Percentiles rank a stretch among this genome's conserved stretches.
These are phyloP conservation scores for Crataegus laevigata DNA, from an alignment of 306 rosid species.

Conservation along the genomic window DNA sequence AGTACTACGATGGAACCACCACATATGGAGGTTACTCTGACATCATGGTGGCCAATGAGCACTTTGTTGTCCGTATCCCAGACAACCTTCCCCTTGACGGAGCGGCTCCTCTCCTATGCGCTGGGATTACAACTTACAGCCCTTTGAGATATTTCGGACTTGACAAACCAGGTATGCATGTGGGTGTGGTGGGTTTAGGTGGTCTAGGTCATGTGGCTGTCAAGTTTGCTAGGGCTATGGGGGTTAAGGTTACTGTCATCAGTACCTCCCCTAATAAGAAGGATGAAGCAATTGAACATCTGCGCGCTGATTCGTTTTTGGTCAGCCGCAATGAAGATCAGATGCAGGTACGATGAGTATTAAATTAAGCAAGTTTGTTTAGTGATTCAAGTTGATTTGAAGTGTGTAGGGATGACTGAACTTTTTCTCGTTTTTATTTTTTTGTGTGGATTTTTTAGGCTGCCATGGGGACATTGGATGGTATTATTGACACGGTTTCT, in stretches of 20 bases:
- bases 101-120: constrained; percentile 1
- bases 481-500: constrained; percentile 39
- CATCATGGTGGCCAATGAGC: background rate
- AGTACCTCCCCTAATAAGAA: constrained; percentile 1
- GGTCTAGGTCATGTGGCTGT: constrained; percentile 1
- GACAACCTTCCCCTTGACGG: background rate
- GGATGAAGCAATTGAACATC: background rate
- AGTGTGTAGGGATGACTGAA: background rate
- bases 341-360: background rate
- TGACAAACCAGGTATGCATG: background rate
- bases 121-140: constrained; percentile 12
- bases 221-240: constrained; percentile 12
- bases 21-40: constrained; percentile 2
- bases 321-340: constrained; percentile 12
- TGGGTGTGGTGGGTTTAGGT: background rate
- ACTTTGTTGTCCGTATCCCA: background rate
- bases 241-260: background rate
- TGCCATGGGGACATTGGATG: constrained; percentile 29
- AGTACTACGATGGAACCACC: constrained; percentile 2
- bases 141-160: constrained; percentile 1
- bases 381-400: background rate
- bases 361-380: background rate
- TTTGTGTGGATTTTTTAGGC: constrained; percentile 14
- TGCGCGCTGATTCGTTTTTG: background rate
- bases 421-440: too few relatives aligned